Conservation (phyloP, 148 eudicot genomes). For the Beta vulgaris region DNA sequence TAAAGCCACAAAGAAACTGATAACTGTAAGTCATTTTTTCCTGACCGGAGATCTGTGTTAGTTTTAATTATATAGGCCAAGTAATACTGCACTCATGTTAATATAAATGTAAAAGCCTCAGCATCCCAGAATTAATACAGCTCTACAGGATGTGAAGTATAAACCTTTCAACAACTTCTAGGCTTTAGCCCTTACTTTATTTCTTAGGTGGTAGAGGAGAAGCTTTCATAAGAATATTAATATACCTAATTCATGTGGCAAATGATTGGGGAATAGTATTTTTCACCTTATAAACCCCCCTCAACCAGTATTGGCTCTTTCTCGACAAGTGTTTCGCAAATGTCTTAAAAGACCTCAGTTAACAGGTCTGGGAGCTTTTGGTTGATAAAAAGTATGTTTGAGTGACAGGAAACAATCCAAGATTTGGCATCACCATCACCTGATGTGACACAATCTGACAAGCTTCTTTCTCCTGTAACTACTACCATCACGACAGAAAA, state of each 20-base stretch:
- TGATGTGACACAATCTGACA: slow-evolving; percentile 27
- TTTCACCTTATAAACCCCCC: neutral
- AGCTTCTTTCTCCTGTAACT: slow-evolving; percentile 30
- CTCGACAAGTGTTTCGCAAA: neutral
- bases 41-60: neutral
- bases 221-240: neutral
- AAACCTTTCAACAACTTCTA: neutral
- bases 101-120: neutral
- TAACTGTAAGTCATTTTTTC: slow-evolving; percentile 39
- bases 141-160: neutral
- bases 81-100: neutral
- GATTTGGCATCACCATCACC: slow-evolving; percentile 41
- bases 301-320: neutral
- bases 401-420: slow-evolving; percentile 53
- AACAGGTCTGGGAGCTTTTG: slow-evolving; percentile 13
- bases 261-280: neutral
- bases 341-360: neutral
- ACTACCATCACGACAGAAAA: slow-evolving; percentile 1
- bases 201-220: neutral
- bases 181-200: neutral
- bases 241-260: too few species aligned
- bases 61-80: neutral
- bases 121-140: neutral
- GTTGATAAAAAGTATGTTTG: slow-evolving; percentile 45
- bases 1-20: slow-evolving; percentile 39